Base-by-base conservation (phyloP, 225 moss, liverwort and hornwort genomes). In the Takakia lepidozioides region DNA sequence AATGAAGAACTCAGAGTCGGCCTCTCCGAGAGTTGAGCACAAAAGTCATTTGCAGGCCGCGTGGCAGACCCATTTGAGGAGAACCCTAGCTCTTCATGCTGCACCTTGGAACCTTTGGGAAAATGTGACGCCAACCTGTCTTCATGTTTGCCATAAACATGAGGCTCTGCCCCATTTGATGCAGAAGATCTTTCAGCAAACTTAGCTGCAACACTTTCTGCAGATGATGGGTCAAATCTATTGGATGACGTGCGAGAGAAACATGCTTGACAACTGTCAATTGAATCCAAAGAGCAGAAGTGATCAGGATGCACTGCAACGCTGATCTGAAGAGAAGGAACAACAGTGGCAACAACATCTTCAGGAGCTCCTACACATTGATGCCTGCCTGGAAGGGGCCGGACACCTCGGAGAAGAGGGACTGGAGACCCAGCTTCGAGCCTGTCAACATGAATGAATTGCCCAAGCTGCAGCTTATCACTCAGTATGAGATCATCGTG, bases 381-480 rank as follows among this genome's bases (percentile, higher is more conserved):
- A 25, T 77, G 72, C 3, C 77, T 43, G 2, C 77, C 68, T 1
- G 77, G 72, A 34, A 77, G 38, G 3, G 77, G 77, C 11, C 77
- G 62, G 21, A 77, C 72, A n/a, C 77, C 77, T 2, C 68, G 41
- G 36, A 77, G 58, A 32, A 77, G 22, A 19, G 77, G 77, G 30
- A 77, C 77, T 4, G 72, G 72, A 1, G 77, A 77, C 2, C 77
- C 77, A 0, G 61, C 68, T 25, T 72, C 77, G 14, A 77, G 47
- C 7, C 68, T 68, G 23, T 77, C 77, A 2, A 77, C 51, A 38
- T 77, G 77, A 58, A 77, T 77, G 68, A 77, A 77, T 52, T 77
- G 72, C 23, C 77, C 77, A 2, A 77, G 68, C 48, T 77, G 77
- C 26, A 77, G 61, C 39, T 77, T 77, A 38, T 77, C 77, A 11